phyloP scores from a whole-genome alignment of 768 basidiomycete genomes.

The Stropharia rugosoannulata region DNA sequence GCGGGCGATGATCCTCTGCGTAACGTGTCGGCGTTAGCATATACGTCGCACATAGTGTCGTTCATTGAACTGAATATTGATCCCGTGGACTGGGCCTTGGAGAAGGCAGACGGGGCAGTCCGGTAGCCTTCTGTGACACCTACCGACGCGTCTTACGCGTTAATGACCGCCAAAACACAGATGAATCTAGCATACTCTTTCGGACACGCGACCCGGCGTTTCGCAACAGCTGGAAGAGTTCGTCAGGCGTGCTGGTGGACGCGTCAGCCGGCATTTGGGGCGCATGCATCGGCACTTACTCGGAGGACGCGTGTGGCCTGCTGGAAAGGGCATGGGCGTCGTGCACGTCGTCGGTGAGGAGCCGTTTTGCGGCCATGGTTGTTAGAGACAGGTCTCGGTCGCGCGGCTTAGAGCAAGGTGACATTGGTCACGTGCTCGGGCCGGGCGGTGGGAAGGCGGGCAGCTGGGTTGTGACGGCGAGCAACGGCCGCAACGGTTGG shows the following conservation, averaged over 20 bases:
- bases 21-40: slow-evolving; percentile 19
- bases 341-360: slow-evolving; percentile 8
- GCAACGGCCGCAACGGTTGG: background rate
- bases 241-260: slow-evolving; percentile 39
- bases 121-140: slow-evolving; percentile 64
- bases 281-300: background rate
- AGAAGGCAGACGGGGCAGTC: slow-evolving; percentile 36
- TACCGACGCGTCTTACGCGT: slow-evolving; percentile 32
- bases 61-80: slow-evolving; percentile 54
- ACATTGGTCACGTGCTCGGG: background rate
- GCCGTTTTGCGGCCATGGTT: slow-evolving; percentile 19
- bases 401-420: background rate
- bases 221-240: slow-evolving; percentile 53
- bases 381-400: background rate
- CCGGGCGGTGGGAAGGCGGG: background rate
- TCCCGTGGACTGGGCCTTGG: slow-evolving; percentile 38
- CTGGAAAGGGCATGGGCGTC: background rate
- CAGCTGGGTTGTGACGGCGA: background rate
- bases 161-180: slow-evolving; percentile 2
- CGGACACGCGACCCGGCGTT: slow-evolving; percentile 57
- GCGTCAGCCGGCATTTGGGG: background rate
- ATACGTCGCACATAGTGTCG: slow-evolving; percentile 53
- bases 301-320: slow-evolving; percentile 14
- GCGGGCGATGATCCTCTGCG: slow-evolving; percentile 7
- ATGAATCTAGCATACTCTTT: slow-evolving; percentile 45